Evolutionary conservation across 495 filamentous ascomycete species (phyloP), one percentile per base, ranked within the genome.

Genomic region (Penicillium malachiteum): DNA sequence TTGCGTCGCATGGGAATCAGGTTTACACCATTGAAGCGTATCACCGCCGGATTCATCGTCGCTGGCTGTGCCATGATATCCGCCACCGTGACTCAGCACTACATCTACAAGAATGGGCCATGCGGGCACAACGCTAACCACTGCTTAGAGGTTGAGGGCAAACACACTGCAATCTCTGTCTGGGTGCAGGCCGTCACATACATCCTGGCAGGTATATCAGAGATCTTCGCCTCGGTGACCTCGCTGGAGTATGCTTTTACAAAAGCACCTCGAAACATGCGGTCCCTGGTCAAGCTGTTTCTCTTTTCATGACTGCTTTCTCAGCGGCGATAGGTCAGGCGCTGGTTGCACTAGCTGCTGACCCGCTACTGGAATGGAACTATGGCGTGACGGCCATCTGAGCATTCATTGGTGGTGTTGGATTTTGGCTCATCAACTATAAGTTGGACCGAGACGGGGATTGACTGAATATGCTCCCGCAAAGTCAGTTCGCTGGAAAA

Each of bases 241-340:
- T 77, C 71, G 1, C 74, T 87, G 6, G 84, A 88, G 65, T 91
- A 92, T 55, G 90, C 89, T 5, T 91, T 84, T 67, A 88, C 84
- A 61, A 90, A 92, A 71, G 88, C 90, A 1, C 90, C 90, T 7
- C 79, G 75, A 56, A 90, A 86, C 69, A 90, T 92, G 87, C 80
- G 86, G 9, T 87, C 84, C 10, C 78, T 90, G 34, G 84, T 92
- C 84, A 84, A 60, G 80, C 85, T 5, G 71, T 90, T 39, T 80
- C 80, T 31, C 78, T 90, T 40, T 88, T 91, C 70, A 85, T 82
- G 71, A 85, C 80, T 41, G 89, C 88, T 34, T 78, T 91, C 66
- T 81, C 83, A 0, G 73, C 84, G 14, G 87, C 88, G 14, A 76
- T 92, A 42, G 85, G 84, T 8, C 79, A 89, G 69, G 87, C 87